These are phyloP conservation scores for Bacterosira constricta DNA, from an alignment of 108 stramenopile species.

Conservation along the genomic window DNA sequence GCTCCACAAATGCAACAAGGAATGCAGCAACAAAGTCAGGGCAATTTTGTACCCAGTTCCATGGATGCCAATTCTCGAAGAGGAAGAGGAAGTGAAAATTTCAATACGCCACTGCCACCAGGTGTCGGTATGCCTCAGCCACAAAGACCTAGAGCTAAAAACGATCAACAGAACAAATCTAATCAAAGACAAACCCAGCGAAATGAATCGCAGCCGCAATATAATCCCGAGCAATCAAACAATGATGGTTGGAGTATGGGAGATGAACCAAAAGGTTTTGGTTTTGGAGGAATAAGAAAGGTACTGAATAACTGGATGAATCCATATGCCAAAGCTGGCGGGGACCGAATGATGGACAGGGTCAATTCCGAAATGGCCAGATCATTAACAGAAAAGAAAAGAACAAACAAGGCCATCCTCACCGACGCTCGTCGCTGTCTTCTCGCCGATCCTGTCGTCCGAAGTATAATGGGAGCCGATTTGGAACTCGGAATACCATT, in stretches of 20 bases:
- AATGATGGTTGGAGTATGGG: background rate
- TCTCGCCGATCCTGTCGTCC: slow-evolving; percentile 8
- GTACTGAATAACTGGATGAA: background rate
- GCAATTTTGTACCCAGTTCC: no score
- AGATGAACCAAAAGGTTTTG: background rate
- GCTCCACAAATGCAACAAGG: no score
- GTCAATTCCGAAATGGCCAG: background rate
- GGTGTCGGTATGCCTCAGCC: no score
- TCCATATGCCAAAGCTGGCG: background rate
- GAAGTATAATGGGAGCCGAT: slow-evolving; percentile 3
- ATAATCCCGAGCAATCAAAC: background rate
- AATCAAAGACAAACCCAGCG: background rate
- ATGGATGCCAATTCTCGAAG: no score
- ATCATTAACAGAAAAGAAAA: background rate
- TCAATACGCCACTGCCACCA: no score
- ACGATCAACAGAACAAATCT: no score
- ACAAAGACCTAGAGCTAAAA: no score
- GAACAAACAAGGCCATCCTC: background rate
- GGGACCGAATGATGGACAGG: background rate
- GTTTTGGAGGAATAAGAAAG: background rate
- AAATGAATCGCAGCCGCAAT: background rate
- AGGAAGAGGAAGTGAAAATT: no score
- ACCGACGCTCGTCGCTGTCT: slow-evolving; percentile 8
- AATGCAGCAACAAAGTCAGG: no score
- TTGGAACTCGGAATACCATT: slow-evolving; percentile 6